These are phyloP conservation scores for Odontarrhena argentea DNA, from an alignment of 345 rosid species.

Conservation along the genomic window DNA sequence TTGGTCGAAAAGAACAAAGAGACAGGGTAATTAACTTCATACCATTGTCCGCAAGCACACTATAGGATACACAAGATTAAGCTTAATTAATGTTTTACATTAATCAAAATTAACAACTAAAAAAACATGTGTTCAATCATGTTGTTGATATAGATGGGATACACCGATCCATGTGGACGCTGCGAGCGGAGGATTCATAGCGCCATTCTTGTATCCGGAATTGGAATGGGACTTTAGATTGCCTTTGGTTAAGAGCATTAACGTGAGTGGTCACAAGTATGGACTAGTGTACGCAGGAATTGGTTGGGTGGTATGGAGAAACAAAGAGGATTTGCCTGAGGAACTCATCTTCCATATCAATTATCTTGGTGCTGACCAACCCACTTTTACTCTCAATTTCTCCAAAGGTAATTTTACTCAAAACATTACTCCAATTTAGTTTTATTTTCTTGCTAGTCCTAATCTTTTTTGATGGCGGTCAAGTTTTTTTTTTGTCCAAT, in stretches of 20 bases:
- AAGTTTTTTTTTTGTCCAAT: neutral
- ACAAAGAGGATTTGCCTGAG: conserved; percentile 64
- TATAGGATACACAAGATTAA: neutral
- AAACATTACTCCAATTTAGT: neutral
- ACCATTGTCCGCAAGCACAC: neutral
- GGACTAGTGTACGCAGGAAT: conserved; percentile 67
- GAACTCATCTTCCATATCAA: conserved; percentile 65
- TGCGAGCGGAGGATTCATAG: conserved; percentile 67
- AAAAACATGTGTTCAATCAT: neutral
- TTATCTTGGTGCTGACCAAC: conserved; percentile 66
- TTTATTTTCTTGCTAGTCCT: neutral
- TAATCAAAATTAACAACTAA: neutral
- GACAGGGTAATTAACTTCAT: conserved; percentile 38
- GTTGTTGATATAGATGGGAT: conserved; percentile 50
- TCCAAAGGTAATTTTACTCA: conserved; percentile 48
- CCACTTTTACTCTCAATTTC: conserved; percentile 68
- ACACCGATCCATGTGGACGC: conserved; percentile 70
- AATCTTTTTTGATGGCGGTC: neutral
- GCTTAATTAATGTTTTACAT: no score
- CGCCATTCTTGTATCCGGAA: conserved; percentile 62
- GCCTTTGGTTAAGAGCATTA: conserved; percentile 60
- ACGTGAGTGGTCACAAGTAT: conserved; percentile 66
- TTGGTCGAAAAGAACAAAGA: conserved; percentile 50
- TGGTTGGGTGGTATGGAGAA: conserved; percentile 70
- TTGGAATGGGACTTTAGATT: conserved; percentile 68